These are phyloP conservation scores for Botryotinia globosa DNA, from an alignment of 2,329 filamentous ascomycete species.

Conservation along the genomic window DNA sequence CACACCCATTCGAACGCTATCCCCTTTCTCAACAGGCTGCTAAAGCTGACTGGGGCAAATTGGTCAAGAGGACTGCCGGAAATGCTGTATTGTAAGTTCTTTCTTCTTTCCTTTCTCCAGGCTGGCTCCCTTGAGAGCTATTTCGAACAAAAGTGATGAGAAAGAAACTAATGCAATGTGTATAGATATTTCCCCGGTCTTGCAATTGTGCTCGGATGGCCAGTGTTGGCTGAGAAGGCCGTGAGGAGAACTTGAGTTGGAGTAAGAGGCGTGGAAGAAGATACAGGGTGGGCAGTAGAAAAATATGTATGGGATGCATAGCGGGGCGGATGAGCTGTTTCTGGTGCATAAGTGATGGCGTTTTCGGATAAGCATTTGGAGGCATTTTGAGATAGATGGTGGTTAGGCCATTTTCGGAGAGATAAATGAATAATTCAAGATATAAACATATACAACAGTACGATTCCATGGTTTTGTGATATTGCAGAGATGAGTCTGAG, in stretches of 20 bases:
- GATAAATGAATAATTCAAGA: background rate
- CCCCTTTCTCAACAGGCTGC: conserved; percentile 11
- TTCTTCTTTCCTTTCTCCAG: too few relatives aligned
- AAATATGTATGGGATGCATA: background rate
- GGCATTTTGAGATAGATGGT: background rate
- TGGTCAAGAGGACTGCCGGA: background rate
- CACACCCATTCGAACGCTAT: conserved; percentile 18
- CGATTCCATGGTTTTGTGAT: background rate
- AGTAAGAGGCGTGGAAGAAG: background rate
- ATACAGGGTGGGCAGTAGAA: too few relatives aligned
- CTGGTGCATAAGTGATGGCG: background rate
- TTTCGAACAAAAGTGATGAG: background rate
- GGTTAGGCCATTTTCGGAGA: background rate
- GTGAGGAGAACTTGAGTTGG: background rate
- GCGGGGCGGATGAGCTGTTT: background rate
- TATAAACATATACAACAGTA: background rate
- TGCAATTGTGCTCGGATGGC: conserved; percentile 19
- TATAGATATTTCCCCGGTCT: conserved; percentile 19
- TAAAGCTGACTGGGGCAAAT: conserved; percentile 6
- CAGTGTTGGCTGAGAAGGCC: conserved; percentile 17
- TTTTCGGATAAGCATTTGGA: background rate
- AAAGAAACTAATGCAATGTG: background rate
- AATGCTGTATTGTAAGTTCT: conserved; percentile 14
- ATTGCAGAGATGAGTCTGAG: background rate
- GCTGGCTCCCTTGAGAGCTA: background rate